These are phyloP conservation scores for Aspergillus caelatus DNA, from an alignment of 2,329 filamentous ascomycete genomes.

Conservation along the genomic window DNA sequence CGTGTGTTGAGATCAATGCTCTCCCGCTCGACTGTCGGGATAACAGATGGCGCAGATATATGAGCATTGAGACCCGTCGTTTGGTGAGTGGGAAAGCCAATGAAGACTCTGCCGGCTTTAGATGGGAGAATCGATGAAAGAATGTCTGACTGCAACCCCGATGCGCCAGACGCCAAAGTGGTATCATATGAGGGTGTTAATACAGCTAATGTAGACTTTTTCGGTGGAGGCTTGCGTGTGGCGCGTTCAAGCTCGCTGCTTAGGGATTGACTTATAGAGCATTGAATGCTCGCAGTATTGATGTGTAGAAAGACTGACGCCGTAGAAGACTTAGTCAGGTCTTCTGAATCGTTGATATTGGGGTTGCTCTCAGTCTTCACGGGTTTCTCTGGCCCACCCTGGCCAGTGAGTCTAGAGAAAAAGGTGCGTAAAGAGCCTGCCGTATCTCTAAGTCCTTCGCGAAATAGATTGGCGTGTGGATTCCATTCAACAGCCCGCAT, in stretches of 20 bases:
- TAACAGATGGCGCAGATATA: constrained; percentile 92
- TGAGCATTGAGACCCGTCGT: constrained; percentile 93
- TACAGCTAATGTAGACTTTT: constrained; percentile 80
- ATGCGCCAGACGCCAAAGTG: constrained; percentile 65
- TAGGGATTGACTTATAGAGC: constrained; percentile 72
- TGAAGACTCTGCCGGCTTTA: constrained; percentile 90
- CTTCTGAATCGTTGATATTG: constrained; percentile 66
- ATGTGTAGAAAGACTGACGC: constrained; percentile 87
- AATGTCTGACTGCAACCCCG: constrained; percentile 61
- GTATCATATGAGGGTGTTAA: constrained; percentile 91
- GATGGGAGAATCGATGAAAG: constrained; percentile 88
- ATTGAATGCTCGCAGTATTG: constrained; percentile 80
- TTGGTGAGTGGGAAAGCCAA: constrained; percentile 96
- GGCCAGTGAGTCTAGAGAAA: constrained; percentile 75
- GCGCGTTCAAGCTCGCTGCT: constrained; percentile 87
- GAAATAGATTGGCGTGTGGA: constrained; percentile 51
- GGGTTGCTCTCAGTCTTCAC: constrained; percentile 55
- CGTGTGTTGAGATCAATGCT: constrained; percentile 95
- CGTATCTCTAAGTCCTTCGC: constrained; percentile 44
- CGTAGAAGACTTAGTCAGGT: constrained; percentile 69
- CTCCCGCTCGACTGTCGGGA: constrained; percentile 95
- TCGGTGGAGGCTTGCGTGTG: constrained; percentile 95
- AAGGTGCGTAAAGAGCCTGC: constrained; percentile 72
- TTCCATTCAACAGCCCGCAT: constrained; percentile 90
- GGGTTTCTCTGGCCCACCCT: constrained; percentile 47